A percentile compares a stretch with the other conserved stretches of the same genome.
phyloP scores from a whole-genome alignment of 192 early-diverging fungal genomes.

The Backusella psychrophila region DNA sequence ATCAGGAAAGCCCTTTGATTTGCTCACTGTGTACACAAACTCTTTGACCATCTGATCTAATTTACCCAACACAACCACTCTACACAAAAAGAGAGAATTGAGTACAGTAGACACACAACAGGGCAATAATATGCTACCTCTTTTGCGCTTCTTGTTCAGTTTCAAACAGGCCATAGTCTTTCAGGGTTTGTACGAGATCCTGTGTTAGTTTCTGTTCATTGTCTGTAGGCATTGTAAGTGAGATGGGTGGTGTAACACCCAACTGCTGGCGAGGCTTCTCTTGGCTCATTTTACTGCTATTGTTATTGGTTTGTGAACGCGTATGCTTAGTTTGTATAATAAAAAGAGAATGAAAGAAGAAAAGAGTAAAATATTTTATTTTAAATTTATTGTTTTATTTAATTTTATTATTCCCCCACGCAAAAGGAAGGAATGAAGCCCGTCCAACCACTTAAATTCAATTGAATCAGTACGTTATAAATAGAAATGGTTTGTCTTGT shows the following conservation, averaged over 20 bases:
- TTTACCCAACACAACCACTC: constrained; percentile 86
- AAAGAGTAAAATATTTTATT: not conserved
- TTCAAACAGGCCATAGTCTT: constrained; percentile 80
- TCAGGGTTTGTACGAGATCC: constrained; percentile 65
- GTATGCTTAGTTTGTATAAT: not conserved
- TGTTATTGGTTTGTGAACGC: not conserved
- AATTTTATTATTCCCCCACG: too few species aligned
- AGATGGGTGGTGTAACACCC: constrained; percentile 85
- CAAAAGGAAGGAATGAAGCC: too few species aligned
- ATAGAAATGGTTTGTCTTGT: too few species aligned
- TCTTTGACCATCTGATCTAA: constrained; percentile 88
- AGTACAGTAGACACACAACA: not conserved
- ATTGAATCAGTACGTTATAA: too few species aligned
- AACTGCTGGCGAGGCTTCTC: constrained; percentile 42
- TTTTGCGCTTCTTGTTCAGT: constrained; percentile 79
- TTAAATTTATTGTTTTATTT: too few species aligned
- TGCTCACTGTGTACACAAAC: constrained; percentile 80
- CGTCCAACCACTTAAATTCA: too few species aligned
- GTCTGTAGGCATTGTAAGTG: constrained; percentile 54
- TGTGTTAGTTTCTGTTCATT: constrained; percentile 70
- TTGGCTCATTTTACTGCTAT: not conserved
- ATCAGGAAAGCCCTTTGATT: constrained; percentile 74
- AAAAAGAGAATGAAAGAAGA: not conserved
- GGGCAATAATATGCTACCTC: constrained; percentile 49
- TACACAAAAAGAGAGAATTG: constrained; percentile 25